Evolutionary conservation across 1,284 basidiomycete species (phyloP), one percentile per base, ranked within the genome.

Genomic region (Cystobasidium sp.): DNA sequence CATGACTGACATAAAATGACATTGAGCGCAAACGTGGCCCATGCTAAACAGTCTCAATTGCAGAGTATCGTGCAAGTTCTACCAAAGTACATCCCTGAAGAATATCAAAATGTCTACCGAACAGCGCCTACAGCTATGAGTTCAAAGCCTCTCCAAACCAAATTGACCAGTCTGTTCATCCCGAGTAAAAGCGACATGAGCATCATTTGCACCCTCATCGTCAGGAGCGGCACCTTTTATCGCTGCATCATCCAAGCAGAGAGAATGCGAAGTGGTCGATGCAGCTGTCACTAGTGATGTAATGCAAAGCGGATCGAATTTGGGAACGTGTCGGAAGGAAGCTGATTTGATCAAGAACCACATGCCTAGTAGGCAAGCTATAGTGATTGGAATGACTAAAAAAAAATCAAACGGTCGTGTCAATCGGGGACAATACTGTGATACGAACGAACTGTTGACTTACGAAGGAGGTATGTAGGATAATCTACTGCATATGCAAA

Each of bases 161-260:
- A 31, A 62, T 20, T 62, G 59, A n/a, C 59, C 59, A 24, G 59
- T 62, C 39, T 44, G 16, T 22, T 62, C 59, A 62, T 62, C 59
- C 20, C 59, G 43, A 12, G 44, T 20, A 14, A 62, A 62, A 20
- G 39, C 59, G 22, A 62, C 39, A 24, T 44, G 59, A 44, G 59
- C 44, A 7, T 62, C 59, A 44, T 62, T 62, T n/a, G 59, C 59
- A 18, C 14, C 18, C 12, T 62, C 22, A 12, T 62, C 59, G 2
- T 62, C 39, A 12, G 59, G 59, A 43, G 59, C 44, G 16, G 59
- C 59, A 62, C 59, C 59, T 44, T 20, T 62, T 12, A 62, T 7
- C 39, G 59, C 59, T 10, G 59, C 59, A n/a, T 62, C 59, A 24
- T 62, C 59, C 37, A 62, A 4, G 20, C 39, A 62, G 12, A 62